Conservation (phyloP, 2,329 filamentous ascomycete species). For the Hypoxylon sp. region DNA sequence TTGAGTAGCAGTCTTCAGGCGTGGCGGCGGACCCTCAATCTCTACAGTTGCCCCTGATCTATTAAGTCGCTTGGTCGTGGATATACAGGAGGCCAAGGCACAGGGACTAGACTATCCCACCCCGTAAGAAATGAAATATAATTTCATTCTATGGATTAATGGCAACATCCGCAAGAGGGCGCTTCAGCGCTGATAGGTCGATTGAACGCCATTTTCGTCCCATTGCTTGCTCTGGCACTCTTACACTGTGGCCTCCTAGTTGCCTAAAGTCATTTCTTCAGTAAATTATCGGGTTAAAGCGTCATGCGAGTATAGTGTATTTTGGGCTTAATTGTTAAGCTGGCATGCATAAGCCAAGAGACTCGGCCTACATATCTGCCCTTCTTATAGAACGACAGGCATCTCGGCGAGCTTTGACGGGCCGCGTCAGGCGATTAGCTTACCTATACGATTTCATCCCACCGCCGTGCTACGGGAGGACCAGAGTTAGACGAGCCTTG, state of each 20-base stretch:
- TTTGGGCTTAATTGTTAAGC: background rate
- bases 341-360: constrained; percentile 29
- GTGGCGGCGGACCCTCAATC: constrained; percentile 23
- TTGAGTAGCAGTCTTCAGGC: constrained; percentile 5
- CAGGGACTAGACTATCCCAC: constrained; percentile 32
- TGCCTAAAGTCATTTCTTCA: constrained; percentile 40
- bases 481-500: constrained; percentile 28
- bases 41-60: constrained; percentile 15
- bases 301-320: constrained; percentile 21
- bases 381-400: constrained; percentile 2
- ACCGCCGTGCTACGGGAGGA: constrained; percentile 27
- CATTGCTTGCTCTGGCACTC: constrained; percentile 15
- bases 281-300: constrained; percentile 30
- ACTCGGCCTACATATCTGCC: background rate
- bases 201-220: constrained; percentile 5
- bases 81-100: constrained; percentile 21
- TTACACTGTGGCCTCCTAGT: constrained; percentile 1
- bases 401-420: constrained; percentile 19
- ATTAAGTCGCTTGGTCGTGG: constrained; percentile 2
- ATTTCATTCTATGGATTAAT: constrained; percentile 30
- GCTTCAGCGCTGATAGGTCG: constrained; percentile 19
- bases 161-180: constrained; percentile 22
- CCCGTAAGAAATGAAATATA: constrained; percentile 25
- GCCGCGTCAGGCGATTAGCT: constrained; percentile 15
- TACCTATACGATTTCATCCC: constrained; percentile 22